These are phyloP conservation scores for Scleromitrula shiraiana DNA, from an alignment of 2,329 filamentous ascomycete genomes.

Conservation along the genomic window DNA sequence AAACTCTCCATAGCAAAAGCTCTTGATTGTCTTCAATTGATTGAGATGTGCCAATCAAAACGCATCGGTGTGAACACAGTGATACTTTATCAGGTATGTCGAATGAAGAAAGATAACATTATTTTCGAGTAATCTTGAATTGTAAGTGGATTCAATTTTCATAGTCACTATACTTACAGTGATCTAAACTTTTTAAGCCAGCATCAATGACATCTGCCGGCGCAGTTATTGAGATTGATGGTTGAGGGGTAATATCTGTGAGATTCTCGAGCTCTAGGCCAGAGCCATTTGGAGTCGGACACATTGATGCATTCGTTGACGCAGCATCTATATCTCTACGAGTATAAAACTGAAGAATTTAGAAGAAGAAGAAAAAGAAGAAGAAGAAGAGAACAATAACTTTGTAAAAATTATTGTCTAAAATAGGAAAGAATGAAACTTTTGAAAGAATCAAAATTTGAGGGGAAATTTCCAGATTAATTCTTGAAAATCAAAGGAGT, in stretches of 20 bases:
- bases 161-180: conserved; percentile 44
- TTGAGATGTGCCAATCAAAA: no score
- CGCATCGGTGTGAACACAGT: not conserved
- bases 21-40: no score
- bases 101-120: not conserved
- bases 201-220: conserved; percentile 49
- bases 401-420: no score
- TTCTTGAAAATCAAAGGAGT: not conserved
- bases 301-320: conserved; percentile 29
- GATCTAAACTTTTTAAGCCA: conserved; percentile 71
- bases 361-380: not conserved
- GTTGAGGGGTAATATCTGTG: conserved; percentile 19
- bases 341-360: not conserved
- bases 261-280: conserved; percentile 27
- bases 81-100: no score
- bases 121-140: not conserved
- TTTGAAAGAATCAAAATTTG: no score
- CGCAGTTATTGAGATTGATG: conserved; percentile 23
- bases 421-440: no score
- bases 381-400: conserved; percentile 8
- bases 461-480: not conserved
- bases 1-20: no score
- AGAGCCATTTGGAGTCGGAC: conserved; percentile 28
- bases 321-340: conserved; percentile 20
- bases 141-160: not conserved